phyloP scores from a whole-genome alignment of 2,329 filamentous ascomycete species.

The Claviceps sorghi region DNA sequence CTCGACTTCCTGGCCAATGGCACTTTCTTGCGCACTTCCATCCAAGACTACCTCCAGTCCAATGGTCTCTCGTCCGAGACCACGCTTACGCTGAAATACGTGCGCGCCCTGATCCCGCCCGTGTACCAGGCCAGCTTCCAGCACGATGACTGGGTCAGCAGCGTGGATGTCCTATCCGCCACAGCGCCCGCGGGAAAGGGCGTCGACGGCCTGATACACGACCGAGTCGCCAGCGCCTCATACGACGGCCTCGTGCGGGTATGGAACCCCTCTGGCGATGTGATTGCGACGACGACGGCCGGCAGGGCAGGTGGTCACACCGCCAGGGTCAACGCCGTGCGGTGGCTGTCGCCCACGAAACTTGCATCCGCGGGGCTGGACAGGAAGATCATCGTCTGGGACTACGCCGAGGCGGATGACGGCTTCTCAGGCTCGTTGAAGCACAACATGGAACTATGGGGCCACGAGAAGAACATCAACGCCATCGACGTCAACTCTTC shows the following conservation, averaged over 20 bases:
- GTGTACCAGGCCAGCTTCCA: constrained; percentile 83
- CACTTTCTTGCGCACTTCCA: constrained; percentile 72
- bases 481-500: constrained; percentile 58
- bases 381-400: constrained; percentile 77
- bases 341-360: constrained; percentile 64
- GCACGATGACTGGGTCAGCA: constrained; percentile 94
- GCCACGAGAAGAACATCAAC: constrained; percentile 63
- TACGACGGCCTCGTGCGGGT: constrained; percentile 82
- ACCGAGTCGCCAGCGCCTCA: constrained; percentile 71
- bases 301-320: constrained; percentile 57
- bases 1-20: constrained; percentile 96
- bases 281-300: constrained; percentile 61
- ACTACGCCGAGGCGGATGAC: constrained; percentile 56
- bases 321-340: constrained; percentile 65
- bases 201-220: constrained; percentile 20
- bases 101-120: constrained; percentile 79
- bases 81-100: constrained; percentile 80
- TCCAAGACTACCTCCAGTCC: constrained; percentile 77
- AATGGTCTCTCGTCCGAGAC: constrained; percentile 83
- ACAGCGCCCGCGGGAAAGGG: constrained; percentile 44
- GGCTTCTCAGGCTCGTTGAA: constrained; percentile 48
- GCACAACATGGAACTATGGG: constrained; percentile 68
- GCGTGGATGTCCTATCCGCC: constrained; percentile 64
- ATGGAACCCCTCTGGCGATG: constrained; percentile 79
- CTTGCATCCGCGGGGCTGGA: constrained; percentile 76